Evolutionary conservation across 2,329 filamentous ascomycete species (phyloP).

Genomic region (Ophiognomonia clavigignenti-juglandacearum): DNA sequence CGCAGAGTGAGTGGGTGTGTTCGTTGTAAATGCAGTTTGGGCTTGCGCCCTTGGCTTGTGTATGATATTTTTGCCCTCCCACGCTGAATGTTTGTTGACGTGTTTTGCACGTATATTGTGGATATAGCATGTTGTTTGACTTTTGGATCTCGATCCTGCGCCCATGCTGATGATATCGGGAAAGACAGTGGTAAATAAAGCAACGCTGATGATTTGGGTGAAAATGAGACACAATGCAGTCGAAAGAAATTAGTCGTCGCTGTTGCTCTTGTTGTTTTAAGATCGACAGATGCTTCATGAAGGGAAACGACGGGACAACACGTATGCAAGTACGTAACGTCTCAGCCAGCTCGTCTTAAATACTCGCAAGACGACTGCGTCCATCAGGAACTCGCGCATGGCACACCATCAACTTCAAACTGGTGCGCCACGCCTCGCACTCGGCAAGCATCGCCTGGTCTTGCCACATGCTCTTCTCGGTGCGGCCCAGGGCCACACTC

Average conservation of each 20-base stretch:
- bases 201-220: neutral
- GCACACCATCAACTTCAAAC: slow-evolving; percentile 85
- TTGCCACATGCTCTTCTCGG: slow-evolving; percentile 66
- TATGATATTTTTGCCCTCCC: neutral
- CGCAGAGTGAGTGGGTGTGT: neutral
- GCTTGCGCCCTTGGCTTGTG: slow-evolving; percentile 5
- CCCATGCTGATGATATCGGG: neutral
- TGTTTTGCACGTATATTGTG: neutral
- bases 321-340: neutral
- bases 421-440: slow-evolving; percentile 81
- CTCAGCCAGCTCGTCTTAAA: slow-evolving; percentile 27
- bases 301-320: too few species aligned
- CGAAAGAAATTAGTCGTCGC: too few species aligned
- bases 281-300: neutral
- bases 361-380: slow-evolving; percentile 40
- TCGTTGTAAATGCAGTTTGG: neutral
- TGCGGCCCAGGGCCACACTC: slow-evolving; percentile 48
- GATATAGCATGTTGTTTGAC: too few species aligned
- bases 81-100: neutral
- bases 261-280: too few species aligned
- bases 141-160: neutral
- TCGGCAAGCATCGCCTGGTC: slow-evolving; percentile 72
- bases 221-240: neutral
- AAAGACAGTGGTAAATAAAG: neutral
- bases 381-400: slow-evolving; percentile 75